Percentiles rank a stretch among this genome's conserved stretches.
Conservation (phyloP, 2,329 filamentous ascomycete species). For the Calonectria ilicicola region DNA sequence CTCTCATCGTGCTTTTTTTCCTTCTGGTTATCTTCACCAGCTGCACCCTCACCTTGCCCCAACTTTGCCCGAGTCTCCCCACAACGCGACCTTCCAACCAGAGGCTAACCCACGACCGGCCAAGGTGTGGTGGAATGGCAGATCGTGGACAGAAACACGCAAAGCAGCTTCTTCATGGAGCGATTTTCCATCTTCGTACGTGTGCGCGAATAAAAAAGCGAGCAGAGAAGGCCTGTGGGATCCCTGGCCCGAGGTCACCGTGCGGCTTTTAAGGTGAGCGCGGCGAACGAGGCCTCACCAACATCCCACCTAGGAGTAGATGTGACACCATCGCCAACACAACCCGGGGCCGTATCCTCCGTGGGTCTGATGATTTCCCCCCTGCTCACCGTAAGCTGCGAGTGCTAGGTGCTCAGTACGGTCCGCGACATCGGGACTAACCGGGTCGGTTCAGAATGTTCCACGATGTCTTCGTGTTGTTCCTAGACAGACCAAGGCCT, state of each 20-base stretch:
- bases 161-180: neutral
- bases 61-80: conserved; percentile 18
- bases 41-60: conserved; percentile 1
- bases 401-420: conserved; percentile 15
- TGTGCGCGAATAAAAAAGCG: conserved; percentile 23
- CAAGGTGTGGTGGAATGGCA: conserved; percentile 4
- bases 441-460: conserved; percentile 32
- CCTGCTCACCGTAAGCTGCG: conserved; percentile 18
- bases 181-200: conserved; percentile 14
- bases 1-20: neutral
- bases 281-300: conserved; percentile 29
- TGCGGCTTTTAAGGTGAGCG: conserved; percentile 37
- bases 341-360: conserved; percentile 22
- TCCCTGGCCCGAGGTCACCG: conserved; percentile 30
- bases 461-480: conserved; percentile 2
- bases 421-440: conserved; percentile 38
- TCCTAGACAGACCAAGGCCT: neutral
- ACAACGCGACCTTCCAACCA: conserved; percentile 8
- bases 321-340: conserved; percentile 35
- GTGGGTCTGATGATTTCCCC: conserved; percentile 36
- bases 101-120: conserved; percentile 16
- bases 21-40: neutral
- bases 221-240: conserved; percentile 29
- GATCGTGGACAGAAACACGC: conserved; percentile 5
- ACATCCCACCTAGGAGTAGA: conserved; percentile 35